Percentiles rank a stretch among this genome's conserved stretches.
These are phyloP conservation scores for Curvularia eragrostidis DNA, from an alignment of 2,329 filamentous ascomycete species.

Conservation along the genomic window DNA sequence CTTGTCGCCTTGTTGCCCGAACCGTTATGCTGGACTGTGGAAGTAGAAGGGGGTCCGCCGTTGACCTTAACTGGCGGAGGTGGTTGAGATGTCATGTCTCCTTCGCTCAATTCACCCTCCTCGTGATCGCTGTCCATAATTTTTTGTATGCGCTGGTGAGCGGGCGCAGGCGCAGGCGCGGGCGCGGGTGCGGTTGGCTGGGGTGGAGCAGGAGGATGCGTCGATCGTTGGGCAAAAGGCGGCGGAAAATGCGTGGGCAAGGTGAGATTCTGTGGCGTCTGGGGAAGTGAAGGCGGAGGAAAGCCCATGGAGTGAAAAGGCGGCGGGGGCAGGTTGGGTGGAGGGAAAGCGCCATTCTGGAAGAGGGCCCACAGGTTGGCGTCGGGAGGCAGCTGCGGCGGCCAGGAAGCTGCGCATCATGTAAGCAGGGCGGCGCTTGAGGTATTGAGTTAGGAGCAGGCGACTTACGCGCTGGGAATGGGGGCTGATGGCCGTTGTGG, in stretches of 20 bases:
- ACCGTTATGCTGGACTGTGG: conserved; percentile 11
- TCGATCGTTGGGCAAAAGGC: conserved; percentile 12
- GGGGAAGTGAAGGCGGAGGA: conserved; percentile 34
- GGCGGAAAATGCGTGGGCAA: conserved; percentile 26
- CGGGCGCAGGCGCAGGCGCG: conserved; percentile 8
- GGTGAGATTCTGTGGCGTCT: conserved; percentile 26
- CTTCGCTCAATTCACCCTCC: conserved; percentile 80
- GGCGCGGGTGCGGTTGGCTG: conserved; percentile 2
- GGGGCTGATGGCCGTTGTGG: conserved; percentile 35
- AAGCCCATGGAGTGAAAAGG: conserved; percentile 20
- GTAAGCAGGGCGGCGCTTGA: conserved; percentile 1
- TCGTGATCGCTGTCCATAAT: conserved; percentile 61
- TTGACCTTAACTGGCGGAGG: conserved; percentile 22
- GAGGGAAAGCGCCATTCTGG: conserved; percentile 31
- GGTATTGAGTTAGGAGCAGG: not conserved
- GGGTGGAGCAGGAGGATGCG: conserved; percentile 11
- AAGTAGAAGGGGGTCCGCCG: conserved; percentile 36
- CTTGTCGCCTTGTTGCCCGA: conserved; percentile 26
- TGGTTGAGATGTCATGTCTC: conserved; percentile 23
- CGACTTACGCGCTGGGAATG: conserved; percentile 24
- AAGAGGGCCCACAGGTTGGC: conserved; percentile 45
- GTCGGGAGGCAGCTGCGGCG: conserved; percentile 33
- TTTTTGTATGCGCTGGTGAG: conserved; percentile 38
- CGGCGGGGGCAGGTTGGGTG: conserved; percentile 34
- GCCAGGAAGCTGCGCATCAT: conserved; percentile 27